Evolutionary conservation across 176 grass and related monocot species (phyloP).

Genomic region (Zea luxurians): DNA sequence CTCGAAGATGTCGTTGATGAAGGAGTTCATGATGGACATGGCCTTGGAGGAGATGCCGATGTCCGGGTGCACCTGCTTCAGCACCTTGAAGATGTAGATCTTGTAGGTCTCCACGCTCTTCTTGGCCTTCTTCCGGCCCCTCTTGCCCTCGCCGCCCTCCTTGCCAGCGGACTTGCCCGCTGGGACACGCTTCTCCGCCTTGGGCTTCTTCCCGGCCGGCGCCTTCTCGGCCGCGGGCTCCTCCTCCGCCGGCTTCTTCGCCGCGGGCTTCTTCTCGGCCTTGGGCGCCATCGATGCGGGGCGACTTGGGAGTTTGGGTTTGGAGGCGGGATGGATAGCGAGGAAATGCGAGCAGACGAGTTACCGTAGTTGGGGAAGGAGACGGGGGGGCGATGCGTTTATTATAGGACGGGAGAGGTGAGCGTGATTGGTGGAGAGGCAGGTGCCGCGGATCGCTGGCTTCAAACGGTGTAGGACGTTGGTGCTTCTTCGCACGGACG

Average conservation of each 20-base stretch:
- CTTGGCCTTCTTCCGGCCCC: background rate
- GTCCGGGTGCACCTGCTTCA: constrained; percentile 22
- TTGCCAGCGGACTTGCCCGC: background rate
- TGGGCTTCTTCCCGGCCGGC: constrained; percentile 21
- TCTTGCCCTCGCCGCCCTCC: constrained; percentile 2
- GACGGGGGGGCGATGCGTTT: too few species aligned
- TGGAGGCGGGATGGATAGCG: too few species aligned
- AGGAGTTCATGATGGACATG: constrained; percentile 58
- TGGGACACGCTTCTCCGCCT: constrained; percentile 13
- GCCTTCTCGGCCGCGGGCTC: background rate
- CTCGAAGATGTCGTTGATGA: constrained; percentile 64
- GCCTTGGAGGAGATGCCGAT: constrained; percentile 54
- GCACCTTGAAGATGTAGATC: constrained; percentile 58
- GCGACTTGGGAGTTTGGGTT: too few species aligned
- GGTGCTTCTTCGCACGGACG: too few species aligned
- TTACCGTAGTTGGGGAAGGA: too few species aligned
- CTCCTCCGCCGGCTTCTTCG: background rate
- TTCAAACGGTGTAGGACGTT: too few species aligned
- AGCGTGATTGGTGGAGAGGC: too few species aligned
- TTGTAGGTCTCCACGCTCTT: constrained; percentile 49
- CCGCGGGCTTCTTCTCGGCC: constrained; percentile 35
- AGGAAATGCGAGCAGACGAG: too few species aligned
- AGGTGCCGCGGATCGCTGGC: too few species aligned
- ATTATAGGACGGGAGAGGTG: too few species aligned
- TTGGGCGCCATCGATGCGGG: constrained; percentile 8